Evolutionary conservation across 768 basidiomycete species (phyloP), one percentile per base, ranked within the genome.

Genomic region (Lepiota venenata): DNA sequence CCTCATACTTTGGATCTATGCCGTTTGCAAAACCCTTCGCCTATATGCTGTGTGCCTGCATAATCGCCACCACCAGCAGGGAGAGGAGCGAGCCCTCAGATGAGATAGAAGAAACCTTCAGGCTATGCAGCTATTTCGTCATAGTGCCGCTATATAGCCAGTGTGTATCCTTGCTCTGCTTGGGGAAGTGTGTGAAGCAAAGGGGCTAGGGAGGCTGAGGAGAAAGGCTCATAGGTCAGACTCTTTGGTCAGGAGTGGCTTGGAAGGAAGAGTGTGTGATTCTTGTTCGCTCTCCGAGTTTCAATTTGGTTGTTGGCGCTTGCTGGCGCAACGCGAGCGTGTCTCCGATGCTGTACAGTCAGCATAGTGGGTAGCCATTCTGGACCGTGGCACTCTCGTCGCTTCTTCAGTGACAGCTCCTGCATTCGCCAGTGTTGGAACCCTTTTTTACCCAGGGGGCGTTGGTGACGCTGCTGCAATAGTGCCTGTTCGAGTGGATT

Each of bases 51-150:
- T 4, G 74, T 72, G 0, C 85, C 85, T 20, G 70, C 69, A 62
- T 87, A 88, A 7, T 72, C 66, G 3, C 78, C 81, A 9, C 87
- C 87, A 0, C 87, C 87, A 2, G 78, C 80, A 3, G 88, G 70
- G 5, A 89, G 71, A 2, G 85, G 77, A 0, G 85, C 79, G 3
- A 89, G 73, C 7, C 85, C 87, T 87, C 88, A 90, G 38, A 89
- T 77, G 0, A 88, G 88, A 4, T 87, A 75, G 3, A 87, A 84
- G 62, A 88, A 91, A 4, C 85, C 84, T n/a, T 91, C 87, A 44
- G 89, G 77, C 52, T 88, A 85, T 1, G 85, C 83, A 21, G 88
- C 86, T 15, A 74, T 69, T 48, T 87, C 83, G 64, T 90, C 87
- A 64, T 81, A 88, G 63, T 88, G 88, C 0, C n/a, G 87, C 88